Conservation (phyloP, 2,329 filamentous ascomycete genomes). For the Ophidiomyces ophidiicola region DNA sequence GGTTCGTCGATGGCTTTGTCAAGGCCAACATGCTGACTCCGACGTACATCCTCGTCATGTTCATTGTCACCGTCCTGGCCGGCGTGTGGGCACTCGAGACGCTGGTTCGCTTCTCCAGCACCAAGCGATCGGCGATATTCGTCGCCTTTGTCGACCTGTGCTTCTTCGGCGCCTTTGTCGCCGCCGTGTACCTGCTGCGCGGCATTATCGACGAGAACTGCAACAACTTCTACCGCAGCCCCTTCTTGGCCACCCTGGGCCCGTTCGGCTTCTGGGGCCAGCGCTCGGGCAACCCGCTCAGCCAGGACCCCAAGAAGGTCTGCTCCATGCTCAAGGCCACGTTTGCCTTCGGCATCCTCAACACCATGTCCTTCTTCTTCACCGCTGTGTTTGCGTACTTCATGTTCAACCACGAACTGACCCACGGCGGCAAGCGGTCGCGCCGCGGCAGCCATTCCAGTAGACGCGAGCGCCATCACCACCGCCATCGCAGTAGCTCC, state of each 20-base stretch:
- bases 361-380: conserved; percentile 65
- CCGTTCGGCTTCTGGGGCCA: conserved; percentile 45
- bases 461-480: conserved; percentile 15
- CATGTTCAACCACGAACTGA: conserved; percentile 27
- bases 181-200: conserved; percentile 46
- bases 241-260: conserved; percentile 50
- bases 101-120: conserved; percentile 46
- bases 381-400: conserved; percentile 57
- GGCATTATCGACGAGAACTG: conserved; percentile 54
- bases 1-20: conserved; percentile 50
- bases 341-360: conserved; percentile 86
- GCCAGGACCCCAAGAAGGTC: conserved; percentile 54
- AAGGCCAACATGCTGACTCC: conserved; percentile 47
- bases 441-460: conserved; percentile 21
- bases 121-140: conserved; percentile 47
- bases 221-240: conserved; percentile 42
- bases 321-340: conserved; percentile 87
- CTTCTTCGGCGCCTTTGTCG: conserved; percentile 53
- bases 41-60: conserved; percentile 49
- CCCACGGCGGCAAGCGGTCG: conserved; percentile 30
- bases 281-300: conserved; percentile 36
- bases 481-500: conserved; percentile 16
- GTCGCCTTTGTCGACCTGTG: conserved; percentile 50
- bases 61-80: conserved; percentile 52
- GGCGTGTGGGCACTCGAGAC: conserved; percentile 51